Conservation (phyloP, 495 filamentous ascomycete species). For the Talaromyces thailandensis region DNA sequence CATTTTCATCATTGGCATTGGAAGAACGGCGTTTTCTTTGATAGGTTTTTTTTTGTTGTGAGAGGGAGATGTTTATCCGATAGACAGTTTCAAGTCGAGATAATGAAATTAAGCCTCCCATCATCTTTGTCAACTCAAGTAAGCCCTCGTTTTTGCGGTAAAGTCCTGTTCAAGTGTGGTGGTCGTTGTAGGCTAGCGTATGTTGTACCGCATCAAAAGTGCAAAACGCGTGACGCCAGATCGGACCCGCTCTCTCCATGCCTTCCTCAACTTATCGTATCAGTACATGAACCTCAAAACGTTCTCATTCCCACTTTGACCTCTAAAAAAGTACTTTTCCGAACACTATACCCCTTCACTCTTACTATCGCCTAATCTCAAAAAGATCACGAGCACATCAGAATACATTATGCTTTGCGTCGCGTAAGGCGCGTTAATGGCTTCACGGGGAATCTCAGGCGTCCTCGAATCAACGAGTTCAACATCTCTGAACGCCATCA, state of each 20-base stretch:
- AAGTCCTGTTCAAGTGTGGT: background rate
- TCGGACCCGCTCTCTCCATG: constrained; percentile 7
- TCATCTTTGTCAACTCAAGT: too few species aligned
- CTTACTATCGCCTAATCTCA: background rate
- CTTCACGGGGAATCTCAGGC: constrained; percentile 22
- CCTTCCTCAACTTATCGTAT: background rate
- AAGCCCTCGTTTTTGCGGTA: too few species aligned
- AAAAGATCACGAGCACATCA: background rate
- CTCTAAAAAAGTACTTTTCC: background rate
- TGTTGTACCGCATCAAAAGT: constrained; percentile 6
- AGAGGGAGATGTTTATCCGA: background rate
- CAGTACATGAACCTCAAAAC: background rate
- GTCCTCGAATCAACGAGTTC: constrained; percentile 27
- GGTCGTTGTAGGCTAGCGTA: background rate
- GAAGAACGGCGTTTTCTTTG: constrained; percentile 34
- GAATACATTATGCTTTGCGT: background rate
- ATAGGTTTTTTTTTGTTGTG: background rate
- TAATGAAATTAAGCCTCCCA: background rate
- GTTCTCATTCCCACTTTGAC: background rate
- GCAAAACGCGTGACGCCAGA: constrained; percentile 32
- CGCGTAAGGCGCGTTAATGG: constrained; percentile 11
- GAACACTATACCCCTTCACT: background rate
- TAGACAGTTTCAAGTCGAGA: background rate
- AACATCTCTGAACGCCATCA: constrained; percentile 23
- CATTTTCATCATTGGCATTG: constrained; percentile 42